Conservation (phyloP, 176 grass and related monocot species). For the Urochloa ruziziensis region DNA sequence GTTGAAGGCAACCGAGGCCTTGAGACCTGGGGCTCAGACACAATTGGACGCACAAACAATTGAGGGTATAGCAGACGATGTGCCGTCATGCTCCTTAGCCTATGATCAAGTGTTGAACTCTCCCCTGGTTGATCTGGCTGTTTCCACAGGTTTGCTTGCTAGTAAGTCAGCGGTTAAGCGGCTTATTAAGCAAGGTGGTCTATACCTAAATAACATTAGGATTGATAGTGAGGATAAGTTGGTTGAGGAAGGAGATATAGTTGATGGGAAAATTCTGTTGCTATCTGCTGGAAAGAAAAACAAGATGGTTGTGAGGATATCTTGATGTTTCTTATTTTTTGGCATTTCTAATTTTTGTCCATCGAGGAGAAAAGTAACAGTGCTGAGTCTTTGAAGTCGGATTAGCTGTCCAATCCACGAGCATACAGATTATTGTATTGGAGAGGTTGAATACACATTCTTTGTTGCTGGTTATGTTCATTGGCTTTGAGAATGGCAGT, state of each 20-base stretch:
- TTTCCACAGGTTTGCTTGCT: conserved; percentile 71
- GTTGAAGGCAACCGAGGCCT: conserved; percentile 78
- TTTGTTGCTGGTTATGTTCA: neutral
- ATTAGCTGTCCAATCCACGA: neutral
- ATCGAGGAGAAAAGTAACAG: conserved; percentile 8
- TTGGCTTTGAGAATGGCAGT: neutral
- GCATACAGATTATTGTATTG: neutral
- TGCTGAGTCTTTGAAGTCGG: neutral
- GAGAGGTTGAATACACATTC: neutral
- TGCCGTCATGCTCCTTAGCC: conserved; percentile 70
- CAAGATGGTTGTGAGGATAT: conserved; percentile 93
- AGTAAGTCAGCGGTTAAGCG: conserved; percentile 67
- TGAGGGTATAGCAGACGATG: conserved; percentile 84
- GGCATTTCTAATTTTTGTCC: conserved; percentile 20
- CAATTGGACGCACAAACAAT: conserved; percentile 68
- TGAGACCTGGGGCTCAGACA: conserved; percentile 74
- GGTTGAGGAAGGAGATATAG: conserved; percentile 64
- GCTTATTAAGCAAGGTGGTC: conserved; percentile 87
- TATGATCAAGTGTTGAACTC: conserved; percentile 80
- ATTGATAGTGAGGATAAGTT: conserved; percentile 67
- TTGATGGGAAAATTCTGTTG: conserved; percentile 80
- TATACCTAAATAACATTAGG: conserved; percentile 82
- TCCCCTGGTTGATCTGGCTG: conserved; percentile 82
- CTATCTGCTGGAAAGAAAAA: conserved; percentile 97
- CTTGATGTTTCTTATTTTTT: conserved; percentile 48